Evolutionary conservation across 169 alveolate genomes (phyloP), one percentile per base, ranked within the genome.

Genomic region (Eimeria sp.): DNA sequence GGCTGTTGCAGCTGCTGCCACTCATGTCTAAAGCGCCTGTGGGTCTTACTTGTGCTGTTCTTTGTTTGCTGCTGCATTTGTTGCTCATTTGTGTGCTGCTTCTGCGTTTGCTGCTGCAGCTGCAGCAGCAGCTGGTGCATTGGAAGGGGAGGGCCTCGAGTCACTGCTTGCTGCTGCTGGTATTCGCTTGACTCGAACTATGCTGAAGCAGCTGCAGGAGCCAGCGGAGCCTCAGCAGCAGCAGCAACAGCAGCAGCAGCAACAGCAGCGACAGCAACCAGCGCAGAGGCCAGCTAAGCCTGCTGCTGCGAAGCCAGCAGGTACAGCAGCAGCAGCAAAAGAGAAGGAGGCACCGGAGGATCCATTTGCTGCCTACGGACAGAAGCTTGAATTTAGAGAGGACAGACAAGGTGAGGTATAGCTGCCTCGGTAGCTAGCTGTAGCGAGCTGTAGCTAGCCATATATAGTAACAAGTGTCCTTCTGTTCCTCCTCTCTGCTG

Each of bases 31-130:
- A 0, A 11, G 87, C 87, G 22, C 61, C 43, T 25, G 22, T 43
- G 89, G 13, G 91, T 14, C 51, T 61, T n/a, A 16, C 27, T 25
- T 14, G 9, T 51, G 61, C 16, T 54, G 61, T 54, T 7, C 61
- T 54, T 16, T 25, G 5, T 43, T 73, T 30, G 57, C 47, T 51
- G 80, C 49, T 82, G 91, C 57, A 7, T 61, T 43, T 88, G 87
- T 89, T 95, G 96, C 95, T 95, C 95, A 80, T 16, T 16, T 65
- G 87, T 95, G 94, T 90, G 95, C 94, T 87, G 94, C 83, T 30
- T 40, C 61, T 54, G 61, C 61, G 61, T 54, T 43, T 61, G 78
- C 83, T 87, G 94, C 78, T 40, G 82, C 82, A 78, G 67, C 61
- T 11, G 58, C 70, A 30, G 67, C 61, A 4, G 58, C 70, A 30